Conservation (phyloP, 495 filamentous ascomycete species). For the Rusavskia elegans region DNA sequence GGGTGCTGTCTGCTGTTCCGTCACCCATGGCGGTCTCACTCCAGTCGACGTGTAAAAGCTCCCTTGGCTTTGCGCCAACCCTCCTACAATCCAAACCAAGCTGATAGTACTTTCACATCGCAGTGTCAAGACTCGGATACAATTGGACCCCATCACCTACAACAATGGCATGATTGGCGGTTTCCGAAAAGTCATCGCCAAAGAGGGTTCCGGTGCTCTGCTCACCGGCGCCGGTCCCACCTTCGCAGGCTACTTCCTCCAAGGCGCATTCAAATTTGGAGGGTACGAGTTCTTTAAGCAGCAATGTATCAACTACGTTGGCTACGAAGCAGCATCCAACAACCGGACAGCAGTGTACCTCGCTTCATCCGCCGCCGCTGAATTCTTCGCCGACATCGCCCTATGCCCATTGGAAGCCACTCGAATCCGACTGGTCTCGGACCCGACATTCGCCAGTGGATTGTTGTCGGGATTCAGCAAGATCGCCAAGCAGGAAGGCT, state of each 20-base stretch:
- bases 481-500: conserved; percentile 71
- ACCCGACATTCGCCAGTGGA: conserved; percentile 74
- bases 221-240: conserved; percentile 79
- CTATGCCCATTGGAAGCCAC: conserved; percentile 90
- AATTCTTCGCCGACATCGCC: conserved; percentile 90
- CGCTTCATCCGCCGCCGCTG: conserved; percentile 64
- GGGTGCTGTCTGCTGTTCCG: conserved; percentile 82
- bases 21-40: conserved; percentile 85
- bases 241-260: conserved; percentile 84
- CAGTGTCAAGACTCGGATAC: conserved; percentile 90
- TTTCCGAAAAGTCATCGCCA: conserved; percentile 68
- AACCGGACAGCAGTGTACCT: conserved; percentile 85
- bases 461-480: conserved; percentile 70
- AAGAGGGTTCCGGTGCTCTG: conserved; percentile 77
- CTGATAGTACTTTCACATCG: conserved; percentile 14
- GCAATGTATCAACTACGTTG: conserved; percentile 69
- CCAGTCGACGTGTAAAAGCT: conserved; percentile 92
- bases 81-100: neutral
- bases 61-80: neutral
- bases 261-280: conserved; percentile 90
- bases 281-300: conserved; percentile 95
- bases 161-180: conserved; percentile 80
- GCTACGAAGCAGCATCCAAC: conserved; percentile 63
- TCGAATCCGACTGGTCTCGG: conserved; percentile 85
- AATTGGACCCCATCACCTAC: conserved; percentile 81